Evolutionary conservation across 805 yeast species (phyloP), one percentile per base, ranked within the genome.

Genomic region (Yarrowia sp.): DNA sequence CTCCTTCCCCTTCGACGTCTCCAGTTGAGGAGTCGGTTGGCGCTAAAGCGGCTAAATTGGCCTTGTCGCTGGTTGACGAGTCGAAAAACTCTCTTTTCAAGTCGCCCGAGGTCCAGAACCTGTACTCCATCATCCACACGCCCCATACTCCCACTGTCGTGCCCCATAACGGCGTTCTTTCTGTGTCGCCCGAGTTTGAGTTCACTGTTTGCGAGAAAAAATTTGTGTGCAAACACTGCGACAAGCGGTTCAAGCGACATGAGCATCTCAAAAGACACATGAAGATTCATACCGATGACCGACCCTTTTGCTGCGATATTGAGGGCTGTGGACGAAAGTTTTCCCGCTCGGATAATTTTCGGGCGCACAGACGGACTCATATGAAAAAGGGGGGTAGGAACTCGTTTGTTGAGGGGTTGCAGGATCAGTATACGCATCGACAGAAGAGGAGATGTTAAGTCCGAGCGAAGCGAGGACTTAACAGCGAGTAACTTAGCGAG

Each of bases 291-390:
- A 84, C 91, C 4, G 83, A 85, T 68, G 93, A 89, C 68, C 81
- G 96, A 66, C 96, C 97, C 0, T 92, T 83, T 71, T 74, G 74
- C 41, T 89, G 97, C 74, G 76, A 78, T 6, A 78, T 77, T 14
- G 73, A 76, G 6, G 80, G 76, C 14, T 90, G 96, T 76, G 80
- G 78, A 1, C 86, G 86, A 67, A 74, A 84, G 39, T 90, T 90
- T 72, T 81, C 86, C 41, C 80, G 96, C 68, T 86, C 86, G 65
- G 92, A 92, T 68, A 96, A 92, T 76, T 79, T 92, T 63, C 81
- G 86, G 63, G 90, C 95, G 14, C 98, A 92, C 73, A 71, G 80
- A 66, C 78, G 90, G 70, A 88, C 92, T 17, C 96, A 90, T 68
- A 73, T 75, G 67, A 77, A 75, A 71, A 73, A 71, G 32, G 75